Evolutionary conservation across 371 early-diverging fungal genomes (phyloP), one percentile per base, ranked within the genome.

Genomic region (Parasitella parasitica): DNA sequence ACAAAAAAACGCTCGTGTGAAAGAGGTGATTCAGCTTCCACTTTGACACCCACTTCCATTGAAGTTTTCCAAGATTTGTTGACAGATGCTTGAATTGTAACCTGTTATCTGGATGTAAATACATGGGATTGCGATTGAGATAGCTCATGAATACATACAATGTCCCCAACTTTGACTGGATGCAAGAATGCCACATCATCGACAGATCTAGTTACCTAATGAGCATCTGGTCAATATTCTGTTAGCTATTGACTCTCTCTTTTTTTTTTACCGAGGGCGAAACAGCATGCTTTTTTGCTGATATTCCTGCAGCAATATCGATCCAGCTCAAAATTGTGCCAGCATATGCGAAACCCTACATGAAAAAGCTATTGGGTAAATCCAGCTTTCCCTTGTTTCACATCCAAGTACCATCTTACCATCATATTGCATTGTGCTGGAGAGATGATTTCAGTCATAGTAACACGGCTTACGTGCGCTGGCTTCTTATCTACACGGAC

Each of bases 41-140:
- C 89, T 49, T 86, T 78, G 36, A 90, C 89, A 46, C 66, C 66
- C 54, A 81, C 82, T 73, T 91, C 92, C 89, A 91, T 89, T 0
- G 88, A 87, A 3, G 89, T 87, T 48, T 84, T 86, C 90, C 90
- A 91, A 2, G 87, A 76, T 57, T 84, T 81, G 55, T 89, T 91
- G 6, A 91, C 88, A 8, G 70, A 75, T 0, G 90, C 90, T 60
- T 86, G 86, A 16, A 91, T 75, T 9, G 83, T 80, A 2, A 80
- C 52, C 77, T 80, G 53, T 11, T n/a, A 28, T 9, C 28, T 12
- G 34, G 12, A 16, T 43, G 5, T 43, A 3, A 43, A 22, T 11
- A 41, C 12, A 1, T 20, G 18, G 12, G 6, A 4, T 20, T 22
- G 3, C 43, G 0, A 18, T 20, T 8, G 18, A 39, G 22, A 55